phyloP scores from a whole-genome alignment of 1,284 basidiomycete species.

The Trichosporon sp. region DNA sequence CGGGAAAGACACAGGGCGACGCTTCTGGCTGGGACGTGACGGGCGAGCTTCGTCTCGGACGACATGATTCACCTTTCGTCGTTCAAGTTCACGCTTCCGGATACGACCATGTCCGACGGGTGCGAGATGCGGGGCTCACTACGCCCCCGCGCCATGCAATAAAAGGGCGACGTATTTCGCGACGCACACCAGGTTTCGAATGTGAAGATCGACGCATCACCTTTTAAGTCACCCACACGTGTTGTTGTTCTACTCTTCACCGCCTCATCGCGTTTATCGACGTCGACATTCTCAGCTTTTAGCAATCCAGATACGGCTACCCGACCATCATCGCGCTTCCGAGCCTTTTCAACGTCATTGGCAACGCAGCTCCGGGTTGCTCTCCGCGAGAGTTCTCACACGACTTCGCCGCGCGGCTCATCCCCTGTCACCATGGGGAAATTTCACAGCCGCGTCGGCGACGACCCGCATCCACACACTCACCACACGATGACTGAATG shows the following conservation, averaged over 20 bases:
- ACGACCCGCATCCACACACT: background rate
- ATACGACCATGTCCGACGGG: background rate
- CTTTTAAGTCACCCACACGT: background rate
- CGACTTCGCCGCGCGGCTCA: background rate
- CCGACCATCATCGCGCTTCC: no score
- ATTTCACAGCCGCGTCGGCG: background rate
- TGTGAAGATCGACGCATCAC: background rate
- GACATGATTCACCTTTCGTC: background rate
- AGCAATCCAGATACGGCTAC: no score
- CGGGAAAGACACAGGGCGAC: background rate
- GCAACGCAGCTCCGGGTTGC: no score
- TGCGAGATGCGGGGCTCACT: background rate
- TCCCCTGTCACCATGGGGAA: background rate
- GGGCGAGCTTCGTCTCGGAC: background rate
- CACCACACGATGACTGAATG: conserved; percentile 4
- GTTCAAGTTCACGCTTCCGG: background rate
- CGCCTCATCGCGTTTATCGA: background rate
- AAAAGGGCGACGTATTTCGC: background rate
- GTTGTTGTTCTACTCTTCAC: background rate
- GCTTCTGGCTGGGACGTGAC: background rate
- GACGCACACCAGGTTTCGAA: background rate
- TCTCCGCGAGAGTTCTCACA: background rate
- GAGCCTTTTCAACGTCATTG: no score
- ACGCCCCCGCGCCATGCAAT: background rate
- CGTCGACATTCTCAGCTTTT: no score